phyloP scores from a whole-genome alignment of 129 eudicot species.

The Ambrosia artemisiifolia region DNA sequence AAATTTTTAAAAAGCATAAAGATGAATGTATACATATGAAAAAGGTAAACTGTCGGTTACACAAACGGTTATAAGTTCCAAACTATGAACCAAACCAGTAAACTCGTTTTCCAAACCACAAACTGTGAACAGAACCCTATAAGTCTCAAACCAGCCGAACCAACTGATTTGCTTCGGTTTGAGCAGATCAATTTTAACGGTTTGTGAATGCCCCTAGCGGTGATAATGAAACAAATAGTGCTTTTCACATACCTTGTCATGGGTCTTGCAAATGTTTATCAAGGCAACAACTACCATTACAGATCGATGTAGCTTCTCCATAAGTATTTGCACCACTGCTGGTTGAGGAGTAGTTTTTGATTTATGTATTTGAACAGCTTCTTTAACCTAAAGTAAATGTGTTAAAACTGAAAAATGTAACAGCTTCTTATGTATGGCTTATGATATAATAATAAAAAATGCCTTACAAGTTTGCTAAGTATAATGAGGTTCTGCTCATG shows the following conservation, averaged over 20 bases:
- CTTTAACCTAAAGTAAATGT: conserved; percentile 53
- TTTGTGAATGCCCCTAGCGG: neutral
- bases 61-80: no score
- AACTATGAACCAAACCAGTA: no score
- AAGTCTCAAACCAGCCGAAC: neutral
- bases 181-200: neutral
- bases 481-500: conserved; percentile 68
- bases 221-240: conserved; percentile 17
- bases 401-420: conserved; percentile 4
- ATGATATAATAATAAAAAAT: conserved; percentile 9
- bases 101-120: neutral
- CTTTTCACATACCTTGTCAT: conserved; percentile 47
- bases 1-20: neutral
- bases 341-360: conserved; percentile 45
- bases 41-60: no score
- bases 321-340: conserved; percentile 43
- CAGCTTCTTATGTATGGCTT: conserved; percentile 12
- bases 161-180: neutral
- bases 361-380: conserved; percentile 44
- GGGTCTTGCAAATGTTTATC: conserved; percentile 59
- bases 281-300: conserved; percentile 70
- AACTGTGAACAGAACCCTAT: neutral
- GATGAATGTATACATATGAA: neutral
- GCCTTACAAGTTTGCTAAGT: conserved; percentile 64
- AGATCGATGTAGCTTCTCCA: conserved; percentile 54